Evolutionary conservation across 352 stramenopile species (phyloP).

Genomic region (Phytophthora sansomeana): DNA sequence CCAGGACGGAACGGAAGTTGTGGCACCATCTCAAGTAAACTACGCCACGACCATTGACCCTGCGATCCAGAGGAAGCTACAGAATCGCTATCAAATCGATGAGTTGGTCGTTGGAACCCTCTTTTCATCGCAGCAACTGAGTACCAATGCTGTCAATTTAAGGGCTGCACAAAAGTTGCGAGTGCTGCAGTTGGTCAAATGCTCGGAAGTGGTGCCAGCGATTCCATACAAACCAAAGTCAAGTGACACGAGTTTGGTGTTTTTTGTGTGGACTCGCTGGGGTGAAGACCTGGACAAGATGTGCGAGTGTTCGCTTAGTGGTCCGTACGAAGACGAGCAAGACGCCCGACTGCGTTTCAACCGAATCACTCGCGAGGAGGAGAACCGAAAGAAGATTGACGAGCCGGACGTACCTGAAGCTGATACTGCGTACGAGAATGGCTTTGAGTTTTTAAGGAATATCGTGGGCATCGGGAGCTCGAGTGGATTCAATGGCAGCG

Average conservation of each 20-base stretch:
- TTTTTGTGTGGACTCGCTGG: slow-evolving; percentile 64
- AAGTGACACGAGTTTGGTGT: slow-evolving; percentile 10
- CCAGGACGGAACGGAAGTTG: slow-evolving; percentile 2
- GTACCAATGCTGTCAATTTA: neutral
- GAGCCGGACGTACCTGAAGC: neutral
- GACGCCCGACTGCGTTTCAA: slow-evolving; percentile 47
- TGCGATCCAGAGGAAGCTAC: slow-evolving; percentile 17
- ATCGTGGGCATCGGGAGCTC: slow-evolving; percentile 6
- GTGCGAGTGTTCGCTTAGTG: slow-evolving; percentile 37
- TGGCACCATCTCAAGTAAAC: slow-evolving; percentile 5
- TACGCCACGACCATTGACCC: slow-evolving; percentile 22
- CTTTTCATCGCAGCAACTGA: slow-evolving; percentile 1
- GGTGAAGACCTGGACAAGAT: slow-evolving; percentile 6
- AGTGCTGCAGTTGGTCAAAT: slow-evolving; percentile 29
- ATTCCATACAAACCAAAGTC: neutral
- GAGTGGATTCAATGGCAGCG: neutral
- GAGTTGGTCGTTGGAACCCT: slow-evolving; percentile 12
- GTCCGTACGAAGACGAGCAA: slow-evolving; percentile 46
- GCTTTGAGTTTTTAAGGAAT: slow-evolving; percentile 25
- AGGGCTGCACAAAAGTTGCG: slow-evolving; percentile 8
- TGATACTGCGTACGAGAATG: slow-evolving; percentile 6
- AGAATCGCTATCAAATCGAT: neutral
- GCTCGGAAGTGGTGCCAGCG: neutral
- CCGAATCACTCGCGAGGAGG: slow-evolving; percentile 30
- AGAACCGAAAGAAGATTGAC: neutral